Conservation (phyloP, 768 basidiomycete species). For the Hemileccinum impolitum region DNA sequence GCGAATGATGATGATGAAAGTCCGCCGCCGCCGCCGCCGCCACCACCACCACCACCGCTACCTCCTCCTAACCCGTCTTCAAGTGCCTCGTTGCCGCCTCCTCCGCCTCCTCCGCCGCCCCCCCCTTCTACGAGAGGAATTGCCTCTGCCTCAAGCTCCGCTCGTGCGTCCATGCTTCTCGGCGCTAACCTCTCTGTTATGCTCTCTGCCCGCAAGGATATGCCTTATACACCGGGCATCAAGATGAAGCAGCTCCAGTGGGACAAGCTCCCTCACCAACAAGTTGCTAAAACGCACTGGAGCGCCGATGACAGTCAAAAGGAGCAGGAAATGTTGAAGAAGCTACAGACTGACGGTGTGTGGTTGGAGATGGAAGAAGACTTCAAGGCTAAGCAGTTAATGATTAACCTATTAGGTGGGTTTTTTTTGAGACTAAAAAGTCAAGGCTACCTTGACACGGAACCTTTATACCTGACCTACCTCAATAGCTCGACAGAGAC, state of each 20-base stretch:
- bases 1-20: conserved; percentile 14
- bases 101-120: conserved; percentile 36
- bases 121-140: conserved; percentile 29
- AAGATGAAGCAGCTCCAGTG: conserved; percentile 99
- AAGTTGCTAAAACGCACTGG: conserved; percentile 85
- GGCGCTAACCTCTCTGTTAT: conserved; percentile 56
- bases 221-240: conserved; percentile 76
- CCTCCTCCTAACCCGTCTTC: conserved; percentile 34
- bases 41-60: conserved; percentile 31
- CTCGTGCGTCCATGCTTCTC: conserved; percentile 58
- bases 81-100: conserved; percentile 20
- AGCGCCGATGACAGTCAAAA: conserved; percentile 59
- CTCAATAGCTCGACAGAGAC: conserved; percentile 68
- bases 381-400: conserved; percentile 94
- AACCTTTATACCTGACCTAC: conserved; percentile 7
- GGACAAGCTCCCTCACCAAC: conserved; percentile 94
- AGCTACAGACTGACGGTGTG: conserved; percentile 80
- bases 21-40: conserved; percentile 30
- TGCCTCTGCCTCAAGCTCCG: conserved; percentile 40
- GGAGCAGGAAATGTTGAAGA: conserved; percentile 78
- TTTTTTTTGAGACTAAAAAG: conserved; percentile 1
- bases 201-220: conserved; percentile 73
- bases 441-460: not conserved
- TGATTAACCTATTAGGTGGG: conserved; percentile 83
- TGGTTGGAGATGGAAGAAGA: conserved; percentile 98